phyloP scores from a whole-genome alignment of 352 stramenopile species.

The Blastocystis sp. region DNA sequence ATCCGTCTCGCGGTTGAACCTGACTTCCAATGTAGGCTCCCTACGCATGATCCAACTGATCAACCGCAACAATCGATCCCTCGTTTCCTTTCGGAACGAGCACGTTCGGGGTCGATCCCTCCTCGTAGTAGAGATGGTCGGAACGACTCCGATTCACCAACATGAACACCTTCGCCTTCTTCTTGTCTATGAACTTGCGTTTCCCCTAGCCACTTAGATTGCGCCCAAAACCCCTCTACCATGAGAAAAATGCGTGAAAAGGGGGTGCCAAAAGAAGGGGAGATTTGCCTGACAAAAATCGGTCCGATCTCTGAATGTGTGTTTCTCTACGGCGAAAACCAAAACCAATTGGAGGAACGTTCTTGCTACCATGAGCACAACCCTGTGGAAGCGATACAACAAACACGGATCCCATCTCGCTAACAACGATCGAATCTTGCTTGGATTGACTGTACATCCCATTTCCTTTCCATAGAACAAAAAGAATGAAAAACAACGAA shows the following conservation, averaged over 20 bases:
- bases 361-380: too few species aligned
- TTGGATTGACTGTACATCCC: too few species aligned
- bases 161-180: neutral
- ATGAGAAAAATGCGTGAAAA: slow-evolving; percentile 16
- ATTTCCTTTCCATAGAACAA: too few species aligned
- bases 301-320: neutral
- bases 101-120: slow-evolving; percentile 30
- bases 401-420: too few species aligned
- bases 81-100: slow-evolving; percentile 36
- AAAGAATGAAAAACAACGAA: too few species aligned
- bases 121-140: slow-evolving; percentile 34
- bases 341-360: too few species aligned
- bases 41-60: neutral
- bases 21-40: neutral
- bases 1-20: neutral
- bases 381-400: too few species aligned
- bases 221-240: neutral
- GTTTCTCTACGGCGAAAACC: too few species aligned
- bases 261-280: too few species aligned
- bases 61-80: neutral
- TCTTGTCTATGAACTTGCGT: slow-evolving; percentile 46
- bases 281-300: too few species aligned
- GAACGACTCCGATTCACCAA: slow-evolving; percentile 14
- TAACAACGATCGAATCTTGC: too few species aligned
- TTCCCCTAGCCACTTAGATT: neutral